These are phyloP conservation scores for Spencermartinsiella ligniputridi DNA, from an alignment of 1,139 yeast species.

Conservation along the genomic window DNA sequence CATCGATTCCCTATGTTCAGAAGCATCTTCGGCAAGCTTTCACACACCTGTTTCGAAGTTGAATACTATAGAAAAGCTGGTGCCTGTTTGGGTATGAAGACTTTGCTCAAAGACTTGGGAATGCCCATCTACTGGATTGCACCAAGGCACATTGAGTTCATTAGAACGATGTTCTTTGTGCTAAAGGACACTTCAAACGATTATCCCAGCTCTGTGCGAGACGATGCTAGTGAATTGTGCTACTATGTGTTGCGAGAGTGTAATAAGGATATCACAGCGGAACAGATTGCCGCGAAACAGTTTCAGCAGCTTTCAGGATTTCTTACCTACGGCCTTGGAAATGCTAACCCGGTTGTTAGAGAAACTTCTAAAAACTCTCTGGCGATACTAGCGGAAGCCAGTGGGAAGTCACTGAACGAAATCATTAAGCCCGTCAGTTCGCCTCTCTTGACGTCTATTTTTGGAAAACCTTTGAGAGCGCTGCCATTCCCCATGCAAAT, in stretches of 20 bases:
- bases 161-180: constrained; percentile 83
- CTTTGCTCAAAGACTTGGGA: constrained; percentile 62
- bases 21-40: constrained; percentile 71
- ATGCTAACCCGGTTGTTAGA: constrained; percentile 79
- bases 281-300: constrained; percentile 57
- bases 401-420: constrained; percentile 63
- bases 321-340: constrained; percentile 86
- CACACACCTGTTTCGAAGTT: constrained; percentile 90
- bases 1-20: constrained; percentile 71
- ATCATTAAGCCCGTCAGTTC: constrained; percentile 81
- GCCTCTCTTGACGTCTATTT: constrained; percentile 82
- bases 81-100: constrained; percentile 77
- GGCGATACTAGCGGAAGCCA: constrained; percentile 60
- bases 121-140: constrained; percentile 72
- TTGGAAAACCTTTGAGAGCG: constrained; percentile 94
- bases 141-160: constrained; percentile 75
- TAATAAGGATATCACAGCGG: constrained; percentile 55
- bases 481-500: constrained; percentile 98
- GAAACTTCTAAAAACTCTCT: constrained; percentile 76
- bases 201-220: constrained; percentile 75
- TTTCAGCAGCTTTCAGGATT: constrained; percentile 82
- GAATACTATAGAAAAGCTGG: constrained; percentile 82
- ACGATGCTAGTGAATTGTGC: constrained; percentile 64
- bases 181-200: constrained; percentile 86
- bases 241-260: constrained; percentile 61